Conservation (phyloP, 2,329 filamentous ascomycete genomes). For the Botrytis elliptica region DNA sequence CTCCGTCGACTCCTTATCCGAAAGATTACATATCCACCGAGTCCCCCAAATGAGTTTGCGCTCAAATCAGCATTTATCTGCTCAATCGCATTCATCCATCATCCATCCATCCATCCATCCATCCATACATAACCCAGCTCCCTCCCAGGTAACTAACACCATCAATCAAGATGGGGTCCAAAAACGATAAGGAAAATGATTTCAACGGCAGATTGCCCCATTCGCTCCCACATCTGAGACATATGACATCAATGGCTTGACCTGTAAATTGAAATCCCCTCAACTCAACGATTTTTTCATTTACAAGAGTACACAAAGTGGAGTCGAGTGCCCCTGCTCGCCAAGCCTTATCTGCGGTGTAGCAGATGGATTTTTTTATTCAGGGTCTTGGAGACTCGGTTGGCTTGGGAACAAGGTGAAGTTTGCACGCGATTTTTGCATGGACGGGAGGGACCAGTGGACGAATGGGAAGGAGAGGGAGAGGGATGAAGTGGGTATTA, state of each 20-base stretch:
- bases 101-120: too few relatives aligned
- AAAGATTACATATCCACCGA: neutral
- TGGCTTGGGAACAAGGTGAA: neutral
- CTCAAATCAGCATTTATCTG: too few relatives aligned
- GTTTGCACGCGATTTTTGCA: neutral
- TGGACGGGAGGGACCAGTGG: neutral
- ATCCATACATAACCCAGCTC: too few relatives aligned
- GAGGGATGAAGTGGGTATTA: neutral
- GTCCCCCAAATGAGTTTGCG: too few relatives aligned
- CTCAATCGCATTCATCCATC: neutral
- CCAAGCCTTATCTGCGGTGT: neutral
- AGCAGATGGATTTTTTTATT: neutral
- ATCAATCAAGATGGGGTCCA: neutral
- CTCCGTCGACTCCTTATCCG: neutral
- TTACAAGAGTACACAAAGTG: neutral
- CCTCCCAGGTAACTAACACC: neutral
- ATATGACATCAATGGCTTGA: constrained; percentile 15
- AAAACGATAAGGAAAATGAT: neutral
- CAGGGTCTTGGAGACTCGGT: neutral
- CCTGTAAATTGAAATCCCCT: neutral
- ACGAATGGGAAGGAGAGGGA: neutral
- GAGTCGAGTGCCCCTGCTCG: neutral
- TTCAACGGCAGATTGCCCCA: neutral
- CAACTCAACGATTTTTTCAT: neutral
- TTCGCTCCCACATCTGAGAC: neutral